Evolutionary conservation across 1,284 basidiomycete genomes (phyloP).

Genomic region (Ceratobasidium sp.): DNA sequence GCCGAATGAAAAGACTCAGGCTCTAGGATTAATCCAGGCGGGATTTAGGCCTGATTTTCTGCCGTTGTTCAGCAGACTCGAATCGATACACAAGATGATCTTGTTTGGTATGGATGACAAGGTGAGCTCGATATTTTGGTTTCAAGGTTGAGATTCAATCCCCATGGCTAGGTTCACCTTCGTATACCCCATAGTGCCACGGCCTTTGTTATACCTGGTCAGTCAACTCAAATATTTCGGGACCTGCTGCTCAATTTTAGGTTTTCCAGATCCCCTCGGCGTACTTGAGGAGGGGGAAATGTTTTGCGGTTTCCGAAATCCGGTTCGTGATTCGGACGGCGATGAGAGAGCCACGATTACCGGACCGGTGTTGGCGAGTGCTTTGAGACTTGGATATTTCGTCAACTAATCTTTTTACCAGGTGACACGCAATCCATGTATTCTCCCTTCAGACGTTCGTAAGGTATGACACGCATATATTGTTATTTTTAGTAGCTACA

Average conservation of each 20-base stretch:
- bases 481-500: neutral
- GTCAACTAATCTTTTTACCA: neutral
- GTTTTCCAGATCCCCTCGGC: slow-evolving; percentile 30
- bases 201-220: slow-evolving; percentile 38
- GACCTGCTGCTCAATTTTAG: neutral
- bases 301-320: slow-evolving; percentile 29
- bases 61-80: slow-evolving; percentile 8
- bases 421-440: slow-evolving; percentile 32
- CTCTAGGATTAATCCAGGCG: neutral
- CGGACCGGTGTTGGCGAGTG: slow-evolving; percentile 23
- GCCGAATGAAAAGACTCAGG: slow-evolving; percentile 18
- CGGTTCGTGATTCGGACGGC: slow-evolving; percentile 3
- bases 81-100: slow-evolving; percentile 18
- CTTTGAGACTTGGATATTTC: neutral
- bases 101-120: slow-evolving; percentile 36
- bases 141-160: neutral
- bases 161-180: neutral
- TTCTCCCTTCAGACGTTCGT: slow-evolving; percentile 29
- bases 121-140: neutral
- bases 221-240: neutral
- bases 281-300: slow-evolving; percentile 22
- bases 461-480: slow-evolving; percentile 19
- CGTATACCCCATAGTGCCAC: slow-evolving; percentile 8
- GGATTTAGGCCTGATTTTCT: slow-evolving; percentile 4
- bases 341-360: neutral